Evolutionary conservation across 306 rosid genomes (phyloP).

Genomic region (Hippophae rhamnoides): DNA sequence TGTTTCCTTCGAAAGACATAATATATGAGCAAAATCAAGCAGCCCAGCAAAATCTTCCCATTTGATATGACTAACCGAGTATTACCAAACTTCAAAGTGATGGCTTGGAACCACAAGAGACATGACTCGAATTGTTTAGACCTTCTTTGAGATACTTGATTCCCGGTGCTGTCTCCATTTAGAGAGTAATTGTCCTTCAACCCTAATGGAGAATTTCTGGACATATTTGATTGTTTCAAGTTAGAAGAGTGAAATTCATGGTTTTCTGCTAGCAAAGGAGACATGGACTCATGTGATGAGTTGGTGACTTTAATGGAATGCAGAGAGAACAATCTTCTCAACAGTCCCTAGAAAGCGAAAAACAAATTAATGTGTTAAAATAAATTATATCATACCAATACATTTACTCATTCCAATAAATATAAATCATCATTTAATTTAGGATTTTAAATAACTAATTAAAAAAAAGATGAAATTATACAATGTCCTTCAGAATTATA

Average conservation of each 20-base stretch:
- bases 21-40: constrained; percentile 39
- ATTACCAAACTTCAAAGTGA: constrained; percentile 60
- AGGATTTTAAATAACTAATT: not conserved
- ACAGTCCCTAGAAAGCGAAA: constrained; percentile 34
- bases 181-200: constrained; percentile 19
- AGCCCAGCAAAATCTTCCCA: constrained; percentile 49
- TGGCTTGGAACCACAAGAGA: constrained; percentile 53
- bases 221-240: constrained; percentile 16
- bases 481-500: too few species aligned
- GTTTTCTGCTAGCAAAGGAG: constrained; percentile 21
- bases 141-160: constrained; percentile 33
- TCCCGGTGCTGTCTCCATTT: constrained; percentile 21
- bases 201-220: constrained; percentile 20
- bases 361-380: constrained; percentile 1
- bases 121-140: constrained; percentile 47
- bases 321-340: constrained; percentile 54
- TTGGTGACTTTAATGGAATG: constrained; percentile 40
- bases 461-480: not conserved
- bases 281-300: constrained; percentile 28
- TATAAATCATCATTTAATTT: too few species aligned
- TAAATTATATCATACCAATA: constrained; percentile 2
- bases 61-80: constrained; percentile 43
- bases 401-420: not conserved
- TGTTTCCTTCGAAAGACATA: constrained; percentile 51
- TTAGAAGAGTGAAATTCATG: constrained; percentile 21